A percentile compares a stretch with the other conserved stretches of the same genome.
These are phyloP conservation scores for Actinidia polygama DNA, from an alignment of 179 eudicot species.

Conservation along the genomic window DNA sequence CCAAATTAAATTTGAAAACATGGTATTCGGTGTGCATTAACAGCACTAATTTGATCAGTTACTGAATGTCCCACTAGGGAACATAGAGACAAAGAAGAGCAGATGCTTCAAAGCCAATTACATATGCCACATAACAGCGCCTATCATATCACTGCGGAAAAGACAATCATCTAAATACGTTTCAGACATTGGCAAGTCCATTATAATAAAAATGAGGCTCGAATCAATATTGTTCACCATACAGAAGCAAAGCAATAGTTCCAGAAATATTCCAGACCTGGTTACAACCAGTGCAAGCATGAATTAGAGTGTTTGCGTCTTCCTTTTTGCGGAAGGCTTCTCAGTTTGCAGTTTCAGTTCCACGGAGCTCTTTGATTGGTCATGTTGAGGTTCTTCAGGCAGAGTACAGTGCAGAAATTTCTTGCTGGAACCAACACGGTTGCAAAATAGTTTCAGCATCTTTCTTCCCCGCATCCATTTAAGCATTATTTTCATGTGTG, in stretches of 20 bases:
- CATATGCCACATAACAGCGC: not conserved
- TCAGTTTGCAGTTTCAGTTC: slow-evolving; percentile 30
- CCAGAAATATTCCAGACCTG: not conserved
- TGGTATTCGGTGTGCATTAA: not conserved
- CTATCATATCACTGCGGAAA: not conserved
- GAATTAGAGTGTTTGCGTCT: slow-evolving; percentile 16
- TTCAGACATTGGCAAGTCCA: not conserved
- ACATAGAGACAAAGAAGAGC: not conserved
- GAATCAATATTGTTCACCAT: not conserved
- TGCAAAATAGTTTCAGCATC: slow-evolving; percentile 61
- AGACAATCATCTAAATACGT: not conserved
- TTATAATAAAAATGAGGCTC: not conserved
- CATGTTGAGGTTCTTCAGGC: slow-evolving; percentile 55
- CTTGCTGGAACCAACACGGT: slow-evolving; percentile 63
- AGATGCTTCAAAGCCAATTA: not conserved
- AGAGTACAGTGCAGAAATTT: slow-evolving; percentile 64
- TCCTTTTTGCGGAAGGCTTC: slow-evolving; percentile 24
- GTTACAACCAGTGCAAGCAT: not conserved
- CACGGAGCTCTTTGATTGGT: slow-evolving; percentile 22
- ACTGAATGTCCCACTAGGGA: not conserved
- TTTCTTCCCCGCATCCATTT: slow-evolving; percentile 83
- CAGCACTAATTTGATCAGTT: not conserved
- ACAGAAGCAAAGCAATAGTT: not conserved
- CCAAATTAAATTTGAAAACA: not conserved
- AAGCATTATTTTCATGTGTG: slow-evolving; percentile 75